A percentile compares a stretch with the other conserved stretches of the same genome.
Conservation (phyloP, 257 asterid genomes). For the Knoxia roxburghii region DNA sequence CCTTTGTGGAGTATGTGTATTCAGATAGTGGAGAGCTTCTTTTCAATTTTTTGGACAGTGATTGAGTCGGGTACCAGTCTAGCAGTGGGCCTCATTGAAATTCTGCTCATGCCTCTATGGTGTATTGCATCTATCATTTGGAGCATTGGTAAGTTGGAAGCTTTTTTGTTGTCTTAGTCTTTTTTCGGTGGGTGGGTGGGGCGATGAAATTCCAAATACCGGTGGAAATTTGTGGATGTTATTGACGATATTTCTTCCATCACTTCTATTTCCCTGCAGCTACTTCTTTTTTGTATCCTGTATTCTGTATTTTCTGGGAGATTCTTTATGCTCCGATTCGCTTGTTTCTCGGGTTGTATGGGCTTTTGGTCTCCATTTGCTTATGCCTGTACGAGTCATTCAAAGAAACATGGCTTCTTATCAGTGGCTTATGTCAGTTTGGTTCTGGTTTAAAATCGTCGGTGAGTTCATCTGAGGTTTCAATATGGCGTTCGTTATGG, state of each 20-base stretch:
- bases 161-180: not conserved
- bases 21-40: slow-evolving; percentile 44
- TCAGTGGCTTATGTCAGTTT: slow-evolving; percentile 57
- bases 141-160: slow-evolving; percentile 53
- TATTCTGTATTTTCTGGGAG: slow-evolving; percentile 75
- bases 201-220: too few relatives aligned
- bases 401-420: slow-evolving; percentile 44
- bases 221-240: not conserved
- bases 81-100: slow-evolving; percentile 52
- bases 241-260: slow-evolving; percentile 11
- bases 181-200: not conserved
- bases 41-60: slow-evolving; percentile 65
- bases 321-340: slow-evolving; percentile 70
- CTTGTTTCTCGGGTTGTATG: slow-evolving; percentile 48
- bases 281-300: slow-evolving; percentile 54
- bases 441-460: slow-evolving; percentile 49
- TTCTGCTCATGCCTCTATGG: slow-evolving; percentile 72
- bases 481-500: slow-evolving; percentile 92
- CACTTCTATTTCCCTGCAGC: slow-evolving; percentile 44
- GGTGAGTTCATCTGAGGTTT: slow-evolving; percentile 59
- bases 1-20: slow-evolving; percentile 60
- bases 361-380: slow-evolving; percentile 43
- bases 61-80: slow-evolving; percentile 51
- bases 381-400: slow-evolving; percentile 33
- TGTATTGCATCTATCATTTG: slow-evolving; percentile 37